Evolutionary conservation across 306 rosid species (phyloP).

Genomic region (Cucurbita pepo): DNA sequence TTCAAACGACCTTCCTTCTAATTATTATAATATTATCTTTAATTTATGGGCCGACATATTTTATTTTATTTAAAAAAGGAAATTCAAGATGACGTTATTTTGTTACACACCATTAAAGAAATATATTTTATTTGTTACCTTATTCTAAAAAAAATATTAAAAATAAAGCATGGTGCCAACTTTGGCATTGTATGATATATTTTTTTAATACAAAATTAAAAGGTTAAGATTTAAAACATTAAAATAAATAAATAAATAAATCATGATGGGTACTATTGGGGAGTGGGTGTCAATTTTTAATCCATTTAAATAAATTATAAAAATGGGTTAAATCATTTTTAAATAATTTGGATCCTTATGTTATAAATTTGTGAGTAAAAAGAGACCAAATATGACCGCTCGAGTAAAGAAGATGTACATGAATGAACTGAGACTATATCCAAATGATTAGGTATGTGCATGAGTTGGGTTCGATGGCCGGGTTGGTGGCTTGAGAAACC

Average conservation of each 20-base stretch:
- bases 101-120: background rate
- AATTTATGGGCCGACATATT: background rate
- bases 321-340: background rate
- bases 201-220: background rate
- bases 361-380: too few relatives aligned
- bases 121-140: background rate
- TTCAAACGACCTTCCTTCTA: background rate
- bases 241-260: background rate
- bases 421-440: too few relatives aligned
- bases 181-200: background rate
- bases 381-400: too few relatives aligned
- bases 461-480: too few relatives aligned
- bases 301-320: background rate
- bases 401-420: too few relatives aligned
- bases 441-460: too few relatives aligned
- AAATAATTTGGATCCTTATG: too few relatives aligned
- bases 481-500: too few relatives aligned
- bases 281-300: background rate
- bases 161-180: background rate
- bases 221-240: background rate
- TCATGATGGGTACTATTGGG: background rate
- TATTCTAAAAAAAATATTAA: background rate
- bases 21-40: background rate
- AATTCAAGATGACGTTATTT: background rate
- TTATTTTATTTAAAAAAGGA: background rate